phyloP scores from a whole-genome alignment of 805 yeast genomes.

The Yarrowia porcina region DNA sequence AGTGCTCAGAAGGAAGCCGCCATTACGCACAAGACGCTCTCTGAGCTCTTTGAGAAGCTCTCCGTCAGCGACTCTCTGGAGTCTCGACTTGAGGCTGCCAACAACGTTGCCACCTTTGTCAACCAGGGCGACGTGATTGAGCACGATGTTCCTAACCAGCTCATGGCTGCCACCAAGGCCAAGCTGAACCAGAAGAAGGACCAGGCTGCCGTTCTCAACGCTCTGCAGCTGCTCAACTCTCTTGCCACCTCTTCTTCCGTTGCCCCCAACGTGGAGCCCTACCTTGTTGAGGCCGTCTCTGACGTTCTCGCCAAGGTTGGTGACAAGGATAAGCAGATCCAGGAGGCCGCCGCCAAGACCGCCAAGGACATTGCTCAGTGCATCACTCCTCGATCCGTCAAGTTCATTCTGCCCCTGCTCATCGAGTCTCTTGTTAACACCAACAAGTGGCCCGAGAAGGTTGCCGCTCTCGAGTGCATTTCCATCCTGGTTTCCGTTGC shows the following conservation, averaged over 20 bases:
- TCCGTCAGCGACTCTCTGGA: slow-evolving; percentile 78
- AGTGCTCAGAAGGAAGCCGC: slow-evolving; percentile 27
- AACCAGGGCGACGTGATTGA: slow-evolving; percentile 90
- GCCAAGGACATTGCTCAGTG: slow-evolving; percentile 73
- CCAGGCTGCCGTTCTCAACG: slow-evolving; percentile 60
- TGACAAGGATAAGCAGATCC: slow-evolving; percentile 80
- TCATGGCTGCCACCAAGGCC: slow-evolving; percentile 72
- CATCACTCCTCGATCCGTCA: slow-evolving; percentile 89
- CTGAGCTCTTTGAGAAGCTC: slow-evolving; percentile 88
- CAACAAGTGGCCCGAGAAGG: slow-evolving; percentile 97
- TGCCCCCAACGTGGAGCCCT: slow-evolving; percentile 95
- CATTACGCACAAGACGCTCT: slow-evolving; percentile 26
- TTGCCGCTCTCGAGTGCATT: slow-evolving; percentile 80
- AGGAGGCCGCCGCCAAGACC: slow-evolving; percentile 71
- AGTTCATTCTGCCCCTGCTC: slow-evolving; percentile 81
- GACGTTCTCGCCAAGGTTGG: slow-evolving; percentile 76
- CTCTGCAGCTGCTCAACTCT: slow-evolving; percentile 78
- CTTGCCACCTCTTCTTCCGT: slow-evolving; percentile 72
- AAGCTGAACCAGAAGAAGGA: slow-evolving; percentile 81
- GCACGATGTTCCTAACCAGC: slow-evolving; percentile 92
- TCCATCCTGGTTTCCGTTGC: slow-evolving; percentile 89
- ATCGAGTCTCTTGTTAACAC: slow-evolving; percentile 61
- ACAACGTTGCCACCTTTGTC: slow-evolving; percentile 86
- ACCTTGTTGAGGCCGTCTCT: slow-evolving; percentile 71
- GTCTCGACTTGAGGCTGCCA: slow-evolving; percentile 78